Percentiles rank a stretch among this genome's conserved stretches.
Evolutionary conservation across 2,329 filamentous ascomycete genomes (phyloP).

Genomic region (Rugonectria rugulosa): DNA sequence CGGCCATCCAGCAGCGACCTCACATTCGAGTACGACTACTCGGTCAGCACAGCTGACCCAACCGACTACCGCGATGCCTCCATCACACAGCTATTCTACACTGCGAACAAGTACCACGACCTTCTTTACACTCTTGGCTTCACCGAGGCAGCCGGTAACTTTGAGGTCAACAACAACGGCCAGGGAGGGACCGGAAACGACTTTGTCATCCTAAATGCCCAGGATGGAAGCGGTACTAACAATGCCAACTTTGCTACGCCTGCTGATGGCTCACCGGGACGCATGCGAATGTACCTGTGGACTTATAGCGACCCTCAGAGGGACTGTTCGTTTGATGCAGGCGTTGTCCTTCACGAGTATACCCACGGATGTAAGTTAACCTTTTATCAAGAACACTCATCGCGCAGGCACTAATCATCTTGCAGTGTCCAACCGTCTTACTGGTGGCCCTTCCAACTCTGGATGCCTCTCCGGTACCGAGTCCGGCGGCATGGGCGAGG

Average conservation of each 20-base stretch:
- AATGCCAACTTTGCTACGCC: constrained; percentile 67
- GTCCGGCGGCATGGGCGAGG: constrained; percentile 64
- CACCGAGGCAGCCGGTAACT: constrained; percentile 65
- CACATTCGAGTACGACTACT: constrained; percentile 58
- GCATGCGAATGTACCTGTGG: constrained; percentile 69
- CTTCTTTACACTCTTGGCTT: constrained; percentile 65
- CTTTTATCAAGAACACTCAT: no score
- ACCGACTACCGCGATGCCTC: constrained; percentile 60
- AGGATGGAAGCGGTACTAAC: constrained; percentile 62
- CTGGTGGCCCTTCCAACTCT: constrained; percentile 63
- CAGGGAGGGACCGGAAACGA: constrained; percentile 60
- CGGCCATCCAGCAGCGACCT: constrained; percentile 53
- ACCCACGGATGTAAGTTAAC: constrained; percentile 57
- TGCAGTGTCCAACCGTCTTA: constrained; percentile 63
- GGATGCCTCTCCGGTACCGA: constrained; percentile 57
- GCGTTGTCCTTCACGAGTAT: constrained; percentile 68
- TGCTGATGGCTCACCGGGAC: constrained; percentile 56
- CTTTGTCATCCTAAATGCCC: constrained; percentile 62
- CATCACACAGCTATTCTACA: constrained; percentile 68
- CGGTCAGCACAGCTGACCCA: constrained; percentile 43
- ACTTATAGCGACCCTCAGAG: constrained; percentile 54
- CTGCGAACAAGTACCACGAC: constrained; percentile 66
- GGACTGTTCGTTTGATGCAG: constrained; percentile 65
- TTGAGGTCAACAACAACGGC: constrained; percentile 64
- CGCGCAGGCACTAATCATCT: no score